These are phyloP conservation scores for Solanum appendiculatum DNA, from an alignment of 257 asterid genomes.

Conservation along the genomic window DNA sequence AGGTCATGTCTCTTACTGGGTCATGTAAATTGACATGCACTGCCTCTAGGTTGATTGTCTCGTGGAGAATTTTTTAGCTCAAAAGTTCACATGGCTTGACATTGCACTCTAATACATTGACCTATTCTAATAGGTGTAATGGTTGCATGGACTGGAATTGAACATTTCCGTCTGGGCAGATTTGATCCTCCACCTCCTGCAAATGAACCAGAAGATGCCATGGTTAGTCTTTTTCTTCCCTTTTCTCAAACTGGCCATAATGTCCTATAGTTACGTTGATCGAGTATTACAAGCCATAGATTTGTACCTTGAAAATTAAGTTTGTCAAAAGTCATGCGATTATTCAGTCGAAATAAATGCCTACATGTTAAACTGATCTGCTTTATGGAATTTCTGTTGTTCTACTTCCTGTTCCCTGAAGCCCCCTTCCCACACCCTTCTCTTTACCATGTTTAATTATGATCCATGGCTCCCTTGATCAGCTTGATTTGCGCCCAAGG, in stretches of 20 bases:
- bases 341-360: neutral
- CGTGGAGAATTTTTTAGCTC: neutral
- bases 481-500: constrained; percentile 91
- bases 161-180: constrained; percentile 84
- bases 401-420: neutral
- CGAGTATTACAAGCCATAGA: neutral
- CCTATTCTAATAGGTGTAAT: constrained; percentile 54
- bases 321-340: neutral
- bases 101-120: neutral
- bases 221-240: constrained; percentile 29
- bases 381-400: neutral
- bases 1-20: neutral
- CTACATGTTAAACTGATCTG: neutral
- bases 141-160: constrained; percentile 98
- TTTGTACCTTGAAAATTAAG: neutral
- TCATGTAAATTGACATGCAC: neutral
- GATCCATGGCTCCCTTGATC: constrained; percentile 5
- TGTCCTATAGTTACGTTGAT: neutral
- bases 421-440: neutral
- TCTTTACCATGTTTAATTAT: neutral
- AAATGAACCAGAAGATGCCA: constrained; percentile 76
- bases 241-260: neutral
- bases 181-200: constrained; percentile 92
- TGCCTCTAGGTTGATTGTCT: neutral
- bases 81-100: neutral